These are phyloP conservation scores for Heliosperma pusillum DNA, from an alignment of 148 eudicot genomes.

Conservation along the genomic window DNA sequence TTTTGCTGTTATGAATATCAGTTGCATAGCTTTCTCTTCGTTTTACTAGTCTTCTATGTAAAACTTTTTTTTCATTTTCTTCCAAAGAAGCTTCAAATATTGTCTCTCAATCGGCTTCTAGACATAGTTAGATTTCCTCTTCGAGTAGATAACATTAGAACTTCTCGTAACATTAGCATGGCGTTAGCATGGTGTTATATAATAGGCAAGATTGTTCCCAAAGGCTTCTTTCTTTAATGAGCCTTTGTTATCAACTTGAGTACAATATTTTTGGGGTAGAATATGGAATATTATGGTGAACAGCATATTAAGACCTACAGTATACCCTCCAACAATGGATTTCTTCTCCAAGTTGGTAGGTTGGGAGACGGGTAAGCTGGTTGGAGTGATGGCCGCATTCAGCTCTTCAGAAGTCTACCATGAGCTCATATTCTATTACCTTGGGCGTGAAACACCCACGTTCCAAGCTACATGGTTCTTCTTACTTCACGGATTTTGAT, in stretches of 20 bases:
- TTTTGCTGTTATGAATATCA: too few species aligned
- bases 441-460: slow-evolving; percentile 37
- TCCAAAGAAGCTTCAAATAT: too few species aligned
- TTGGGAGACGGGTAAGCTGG: slow-evolving; percentile 25
- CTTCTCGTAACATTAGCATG: too few species aligned
- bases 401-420: slow-evolving; percentile 44
- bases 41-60: too few species aligned
- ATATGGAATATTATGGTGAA: slow-evolving; percentile 57
- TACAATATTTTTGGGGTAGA: slow-evolving; percentile 55
- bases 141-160: slow-evolving; percentile 9
- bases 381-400: slow-evolving; percentile 25
- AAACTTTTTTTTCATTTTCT: too few species aligned
- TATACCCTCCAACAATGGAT: slow-evolving; percentile 33
- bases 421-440: slow-evolving; percentile 41
- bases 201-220: slow-evolving; percentile 22
- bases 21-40: too few species aligned
- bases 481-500: slow-evolving; percentile 43
- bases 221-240: slow-evolving; percentile 43
- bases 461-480: slow-evolving; percentile 42
- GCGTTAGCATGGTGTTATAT: slow-evolving; percentile 35
- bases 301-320: slow-evolving; percentile 36
- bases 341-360: slow-evolving; percentile 18
- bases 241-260: slow-evolving; percentile 46
- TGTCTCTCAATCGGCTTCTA: too few species aligned
- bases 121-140: slow-evolving; percentile 35